Evolutionary conservation across 176 grass and related monocot genomes (phyloP).

Genomic region (Lolium perenne): DNA sequence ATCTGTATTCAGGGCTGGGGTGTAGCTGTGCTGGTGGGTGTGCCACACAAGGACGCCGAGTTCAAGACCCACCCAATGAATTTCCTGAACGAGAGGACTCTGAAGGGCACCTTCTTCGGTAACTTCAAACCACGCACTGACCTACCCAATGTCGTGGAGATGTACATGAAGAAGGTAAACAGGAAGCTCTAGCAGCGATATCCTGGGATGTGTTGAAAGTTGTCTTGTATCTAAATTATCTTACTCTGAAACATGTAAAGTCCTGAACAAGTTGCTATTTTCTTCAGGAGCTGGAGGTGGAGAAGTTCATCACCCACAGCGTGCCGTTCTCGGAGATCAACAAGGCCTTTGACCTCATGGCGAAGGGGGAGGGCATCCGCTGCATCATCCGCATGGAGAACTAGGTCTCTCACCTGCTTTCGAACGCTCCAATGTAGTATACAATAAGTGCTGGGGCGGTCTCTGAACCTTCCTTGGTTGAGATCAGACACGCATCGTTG

Average conservation of each 20-base stretch:
- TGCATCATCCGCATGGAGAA: constrained; percentile 88
- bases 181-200: neutral
- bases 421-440: neutral
- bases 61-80: constrained; percentile 91
- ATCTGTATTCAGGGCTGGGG: constrained; percentile 73
- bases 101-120: constrained; percentile 97
- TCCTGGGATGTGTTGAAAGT: neutral
- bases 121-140: constrained; percentile 86
- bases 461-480: constrained; percentile 13
- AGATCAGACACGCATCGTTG: neutral
- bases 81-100: constrained; percentile 84
- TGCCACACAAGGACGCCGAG: constrained; percentile 77
- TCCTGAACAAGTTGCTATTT: neutral
- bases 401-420: constrained; percentile 14
- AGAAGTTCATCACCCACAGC: constrained; percentile 88
- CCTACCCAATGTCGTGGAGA: constrained; percentile 75
- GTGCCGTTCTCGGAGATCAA: constrained; percentile 78
- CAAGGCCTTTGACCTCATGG: constrained; percentile 81
- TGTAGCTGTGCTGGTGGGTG: constrained; percentile 80
- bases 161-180: constrained; percentile 75
- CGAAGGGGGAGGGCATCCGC: constrained; percentile 68
- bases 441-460: constrained; percentile 1
- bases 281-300: constrained; percentile 70
- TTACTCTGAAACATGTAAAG: neutral
- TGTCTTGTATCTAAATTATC: neutral